Evolutionary conservation across 1,284 basidiomycete genomes (phyloP), one percentile per base, ranked within the genome.

Genomic region (Mycosarcoma mackinlayi): DNA sequence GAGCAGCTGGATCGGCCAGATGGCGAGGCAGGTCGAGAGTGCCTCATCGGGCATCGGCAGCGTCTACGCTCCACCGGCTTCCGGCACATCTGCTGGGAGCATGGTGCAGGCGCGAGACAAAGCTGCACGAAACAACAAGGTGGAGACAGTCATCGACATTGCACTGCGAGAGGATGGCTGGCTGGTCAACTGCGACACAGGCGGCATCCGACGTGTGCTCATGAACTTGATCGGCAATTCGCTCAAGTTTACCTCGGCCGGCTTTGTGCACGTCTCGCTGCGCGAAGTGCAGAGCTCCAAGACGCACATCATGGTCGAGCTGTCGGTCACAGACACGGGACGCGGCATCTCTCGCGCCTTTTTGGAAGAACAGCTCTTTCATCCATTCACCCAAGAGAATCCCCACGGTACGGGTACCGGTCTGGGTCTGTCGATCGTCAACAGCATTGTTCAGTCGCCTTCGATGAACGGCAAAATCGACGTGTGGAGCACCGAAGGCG

Each of bases 181-280:
- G 94, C 85, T 86, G 16, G 86, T 96, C 31, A 89, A 89, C 69
- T 94, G 92, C 83, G 94, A 98, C 83, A 93, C 91, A 73, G 93
- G 92, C 35, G 94, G 94, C 19, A 90, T 97, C 60, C 88, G 94
- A 25, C 88, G 94, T 35, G 89, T 97, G 13, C 83, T 97, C 68
- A 96, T 97, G 93, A 98, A 98, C 81, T 84, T 98, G 34, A 93
- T 97, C 74, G 93, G 79, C 30, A 97, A 97, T 82, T 93, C 93
- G 76, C 85, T 95, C 70, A 96, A 96, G 84, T 96, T 95, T 81
- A 94, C 93, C 37, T 86, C 88, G 52, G 87, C 89, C 74, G 94
- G 94, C 24, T 95, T 89, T 80, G 89, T 97, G 19, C 92, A 94
- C 80, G 89, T 97, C 51, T 87, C 89, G 8, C 84, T 97, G 46